Evolutionary conservation across 2,329 filamentous ascomycete genomes (phyloP), one percentile per base, ranked within the genome.

Genomic region (Hymenotorrendiella dingleyae): DNA sequence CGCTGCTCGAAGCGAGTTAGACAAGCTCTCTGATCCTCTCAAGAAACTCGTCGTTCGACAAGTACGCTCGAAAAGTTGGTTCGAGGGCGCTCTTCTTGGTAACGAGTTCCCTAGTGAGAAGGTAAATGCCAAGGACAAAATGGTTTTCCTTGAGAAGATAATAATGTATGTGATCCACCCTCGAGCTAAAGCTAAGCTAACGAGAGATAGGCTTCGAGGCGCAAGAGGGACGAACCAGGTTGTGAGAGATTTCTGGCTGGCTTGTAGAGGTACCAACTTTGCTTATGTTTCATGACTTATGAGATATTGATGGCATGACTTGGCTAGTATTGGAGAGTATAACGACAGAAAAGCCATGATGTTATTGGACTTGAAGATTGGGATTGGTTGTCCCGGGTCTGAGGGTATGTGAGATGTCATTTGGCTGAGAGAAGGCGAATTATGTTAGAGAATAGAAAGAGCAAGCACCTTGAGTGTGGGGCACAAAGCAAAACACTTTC

Each of bases 171-270:
- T 63, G n/a, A 14, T 34, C 21, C n/a, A n/a, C n/a, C n/a, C n/a
- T n/a, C n/a, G n/a, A n/a, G n/a, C n/a, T n/a, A n/a, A n/a, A n/a
- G n/a, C n/a, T n/a, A n/a, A n/a, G n/a, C n/a, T n/a, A n/a, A n/a
- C n/a, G n/a, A n/a, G n/a, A n/a, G n/a, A 1, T 43, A 82, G 78
- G 56, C 66, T 86, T 24, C 70, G 84, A 28, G 84, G 84, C 6
- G 69, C 74, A 1, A 71, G 74, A 49, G 66, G 71, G 37, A 86
- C 83, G 3, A 85, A 82, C 49, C 73, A 80, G 42, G 70, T 85
- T 1, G 76, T 86, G 3, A 74, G 77, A 45, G 81, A 86, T 22
- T 88, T 88, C 57, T 89, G 82, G 80, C 64, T 86, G n/a, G 70
- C 73, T 2, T 82, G 80, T 48, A 70, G 83, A 35, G 71, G 71